Evolutionary conservation across 2,329 filamentous ascomycete species (phyloP).

Genomic region (Fusarium oligoseptatum): DNA sequence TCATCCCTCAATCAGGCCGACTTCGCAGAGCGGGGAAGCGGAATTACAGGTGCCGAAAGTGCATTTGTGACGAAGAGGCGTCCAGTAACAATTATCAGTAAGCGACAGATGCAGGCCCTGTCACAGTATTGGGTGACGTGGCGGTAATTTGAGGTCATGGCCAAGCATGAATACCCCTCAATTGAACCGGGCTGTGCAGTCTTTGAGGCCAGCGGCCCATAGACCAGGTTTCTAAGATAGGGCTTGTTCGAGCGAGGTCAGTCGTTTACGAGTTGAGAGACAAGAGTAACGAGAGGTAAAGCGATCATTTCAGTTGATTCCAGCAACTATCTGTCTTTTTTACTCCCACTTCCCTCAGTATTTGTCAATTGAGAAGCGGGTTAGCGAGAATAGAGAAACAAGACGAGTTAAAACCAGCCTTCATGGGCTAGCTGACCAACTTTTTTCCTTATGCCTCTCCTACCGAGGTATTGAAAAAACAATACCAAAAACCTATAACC

Average conservation of each 20-base stretch:
- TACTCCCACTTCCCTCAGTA: neutral
- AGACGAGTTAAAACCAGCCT: constrained; percentile 3
- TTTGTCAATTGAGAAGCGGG: neutral
- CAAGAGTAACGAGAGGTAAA: neutral
- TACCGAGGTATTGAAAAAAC: neutral
- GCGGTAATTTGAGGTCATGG: neutral
- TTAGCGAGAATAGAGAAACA: neutral
- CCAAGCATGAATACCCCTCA: neutral
- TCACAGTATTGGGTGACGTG: neutral
- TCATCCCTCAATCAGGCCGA: no score
- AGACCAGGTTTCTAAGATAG: no score
- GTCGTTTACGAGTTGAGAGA: neutral
- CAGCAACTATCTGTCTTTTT: neutral
- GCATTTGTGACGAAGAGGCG: neutral
- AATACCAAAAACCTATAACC: constrained; percentile 5
- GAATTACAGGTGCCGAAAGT: neutral
- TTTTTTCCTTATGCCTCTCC: constrained; percentile 23
- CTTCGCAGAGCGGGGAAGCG: neutral
- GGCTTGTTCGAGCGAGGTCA: neutral
- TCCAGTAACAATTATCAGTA: neutral
- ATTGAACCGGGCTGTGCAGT: neutral
- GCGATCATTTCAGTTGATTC: neutral
- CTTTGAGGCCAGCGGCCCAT: neutral
- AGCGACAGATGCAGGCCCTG: neutral
- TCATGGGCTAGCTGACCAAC: neutral